Evolutionary conservation across 2,329 filamentous ascomycete species (phyloP).

Genomic region (Stagonosporopsis cucurbitacearum): DNA sequence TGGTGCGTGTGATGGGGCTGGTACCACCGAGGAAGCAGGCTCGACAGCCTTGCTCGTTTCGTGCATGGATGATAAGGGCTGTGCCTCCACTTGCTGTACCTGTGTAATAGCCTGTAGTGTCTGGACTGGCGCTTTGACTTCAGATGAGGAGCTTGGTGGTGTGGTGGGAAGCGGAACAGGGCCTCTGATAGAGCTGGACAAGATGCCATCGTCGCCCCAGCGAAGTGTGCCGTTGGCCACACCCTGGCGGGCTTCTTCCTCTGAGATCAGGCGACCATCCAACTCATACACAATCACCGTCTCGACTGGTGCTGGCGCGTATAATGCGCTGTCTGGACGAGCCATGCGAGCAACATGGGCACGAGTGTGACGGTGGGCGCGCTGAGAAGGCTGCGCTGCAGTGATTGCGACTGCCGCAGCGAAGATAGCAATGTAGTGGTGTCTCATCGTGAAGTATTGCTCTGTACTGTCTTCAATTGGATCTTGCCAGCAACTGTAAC

Average conservation of each 20-base stretch:
- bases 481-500: constrained; percentile 6
- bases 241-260: constrained; percentile 72
- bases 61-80: background rate
- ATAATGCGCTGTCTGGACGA: constrained; percentile 55
- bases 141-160: constrained; percentile 17
- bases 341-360: constrained; percentile 55
- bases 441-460: constrained; percentile 42
- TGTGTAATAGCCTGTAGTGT: constrained; percentile 11
- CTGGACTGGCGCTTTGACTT: constrained; percentile 5
- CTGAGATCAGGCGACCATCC: constrained; percentile 66
- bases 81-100: constrained; percentile 1
- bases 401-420: constrained; percentile 55
- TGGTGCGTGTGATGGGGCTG: constrained; percentile 17
- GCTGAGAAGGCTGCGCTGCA: constrained; percentile 65
- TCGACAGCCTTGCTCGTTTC: constrained; percentile 15
- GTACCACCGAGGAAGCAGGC: constrained; percentile 38
- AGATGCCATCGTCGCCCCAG: constrained; percentile 68
- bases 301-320: constrained; percentile 62
- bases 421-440: constrained; percentile 42
- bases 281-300: constrained; percentile 76
- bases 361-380: constrained; percentile 61
- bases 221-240: constrained; percentile 70
- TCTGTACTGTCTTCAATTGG: background rate
- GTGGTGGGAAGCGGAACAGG: constrained; percentile 26
- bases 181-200: constrained; percentile 38